Base-by-base conservation (phyloP, 805 yeast species). In the Lipomyces orientalis region DNA sequence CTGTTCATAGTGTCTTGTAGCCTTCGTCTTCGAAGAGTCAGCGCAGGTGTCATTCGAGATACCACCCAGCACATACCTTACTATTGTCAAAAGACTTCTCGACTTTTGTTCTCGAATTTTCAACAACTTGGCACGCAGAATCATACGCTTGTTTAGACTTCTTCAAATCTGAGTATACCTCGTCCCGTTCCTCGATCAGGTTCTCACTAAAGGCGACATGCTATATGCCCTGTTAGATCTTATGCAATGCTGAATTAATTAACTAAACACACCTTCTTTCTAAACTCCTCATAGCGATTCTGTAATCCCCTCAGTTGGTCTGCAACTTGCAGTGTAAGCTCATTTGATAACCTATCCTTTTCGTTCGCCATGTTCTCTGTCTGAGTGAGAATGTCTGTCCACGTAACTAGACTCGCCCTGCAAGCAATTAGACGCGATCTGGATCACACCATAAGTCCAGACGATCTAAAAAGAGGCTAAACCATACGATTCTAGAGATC, bases 351-450 rank as follows among this genome's bases (percentile, higher is more conserved):
- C 61, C 83, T 79, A 33, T 77, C 76, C 72, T 87, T 88, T 73
- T 90, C 96, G 62, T 83, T 85, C 49, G 97, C 89, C 51, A 90
- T 85, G 31, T 84, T 80, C 78, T 93, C 98, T 0, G 97, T 91
- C 75, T 91, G 95, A 2, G 90, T 84, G 67, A 94, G 83, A 6
- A 93, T 85, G 71, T 92, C 97, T 57, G 86, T 91, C 99, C 99
- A 94, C 1, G 97, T 86, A 12, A 91, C 97, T 69, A 93, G 80
- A 16, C 90, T 83, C 0, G 97, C 97, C 71, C 90, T 85, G 43
- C 14, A 52, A 1, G 37, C 12, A 25, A 51, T 25, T 22, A 33
- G 37, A 31, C 6, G n/a, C 29, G 54, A 31, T 25, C 6, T 7
- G 16, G 29, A 39, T 43, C 25, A 25, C 29, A 25, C 29, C 29